Percentiles rank a stretch among this genome's conserved stretches.
Evolutionary conservation across 2,329 filamentous ascomycete species (phyloP).

Genomic region (Sarocladium strictum): DNA sequence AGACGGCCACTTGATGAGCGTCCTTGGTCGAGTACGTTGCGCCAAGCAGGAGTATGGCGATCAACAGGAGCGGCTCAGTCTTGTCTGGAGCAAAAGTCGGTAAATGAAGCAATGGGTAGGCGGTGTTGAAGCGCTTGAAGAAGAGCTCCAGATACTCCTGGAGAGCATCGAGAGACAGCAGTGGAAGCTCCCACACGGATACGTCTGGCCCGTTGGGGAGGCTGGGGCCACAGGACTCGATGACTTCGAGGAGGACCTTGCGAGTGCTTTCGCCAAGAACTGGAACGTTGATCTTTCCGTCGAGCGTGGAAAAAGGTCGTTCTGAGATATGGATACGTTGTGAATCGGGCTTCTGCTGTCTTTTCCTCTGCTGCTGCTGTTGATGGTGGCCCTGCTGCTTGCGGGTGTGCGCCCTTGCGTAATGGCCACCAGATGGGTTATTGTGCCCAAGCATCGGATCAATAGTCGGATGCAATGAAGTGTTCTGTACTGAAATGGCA

Average conservation of each 20-base stretch:
- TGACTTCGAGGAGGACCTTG: slow-evolving; percentile 39
- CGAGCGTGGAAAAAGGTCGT: slow-evolving; percentile 22
- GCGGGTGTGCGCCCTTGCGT: neutral
- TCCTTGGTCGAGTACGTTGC: slow-evolving; percentile 55
- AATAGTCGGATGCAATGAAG: neutral
- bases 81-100: slow-evolving; percentile 47
- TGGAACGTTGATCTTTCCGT: slow-evolving; percentile 16
- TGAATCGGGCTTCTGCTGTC: slow-evolving; percentile 16
- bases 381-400: too few species aligned
- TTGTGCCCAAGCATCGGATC: neutral
- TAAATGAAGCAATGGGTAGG: slow-evolving; percentile 54
- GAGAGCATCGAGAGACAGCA: slow-evolving; percentile 43
- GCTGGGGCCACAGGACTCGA: slow-evolving; percentile 42
- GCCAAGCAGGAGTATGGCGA: slow-evolving; percentile 51
- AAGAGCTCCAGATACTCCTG: slow-evolving; percentile 54
- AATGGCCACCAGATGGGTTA: neutral
- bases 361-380: slow-evolving; percentile 15
- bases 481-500: neutral
- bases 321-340: slow-evolving; percentile 18
- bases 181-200: slow-evolving; percentile 41
- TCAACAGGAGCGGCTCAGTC: slow-evolving; percentile 45
- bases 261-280: slow-evolving; percentile 34
- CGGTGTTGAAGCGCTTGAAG: slow-evolving; percentile 54
- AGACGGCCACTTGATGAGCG: slow-evolving; percentile 53
- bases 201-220: slow-evolving; percentile 37